A percentile compares a stretch with the other conserved stretches of the same genome.
phyloP scores from a whole-genome alignment of 1,284 basidiomycete genomes.

The Pseudozyma sp. region DNA sequence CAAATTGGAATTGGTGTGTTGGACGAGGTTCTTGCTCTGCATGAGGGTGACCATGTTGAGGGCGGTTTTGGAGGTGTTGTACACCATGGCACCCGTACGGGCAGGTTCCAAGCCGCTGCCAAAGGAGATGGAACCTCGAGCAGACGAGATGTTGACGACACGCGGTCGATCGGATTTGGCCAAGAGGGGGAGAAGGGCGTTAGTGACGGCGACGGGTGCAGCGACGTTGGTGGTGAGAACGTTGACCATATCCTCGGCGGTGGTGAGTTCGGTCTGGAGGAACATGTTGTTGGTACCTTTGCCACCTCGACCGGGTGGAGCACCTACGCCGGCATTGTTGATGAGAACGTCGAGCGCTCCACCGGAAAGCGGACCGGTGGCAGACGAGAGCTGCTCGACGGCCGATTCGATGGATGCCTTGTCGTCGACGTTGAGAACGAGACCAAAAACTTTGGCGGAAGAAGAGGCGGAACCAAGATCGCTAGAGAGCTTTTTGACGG shows the following conservation, averaged over 20 bases:
- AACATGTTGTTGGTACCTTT: conserved; percentile 26
- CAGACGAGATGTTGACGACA: conserved; percentile 28
- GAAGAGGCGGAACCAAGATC: not conserved
- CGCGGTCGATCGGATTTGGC: conserved; percentile 12
- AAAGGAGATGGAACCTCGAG: conserved; percentile 23
- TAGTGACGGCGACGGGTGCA: conserved; percentile 23
- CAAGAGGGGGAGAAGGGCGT: conserved; percentile 18
- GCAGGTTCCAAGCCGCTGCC: conserved; percentile 18
- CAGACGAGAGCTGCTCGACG: conserved; percentile 1
- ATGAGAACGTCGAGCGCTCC: conserved; percentile 29
- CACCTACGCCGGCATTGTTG: conserved; percentile 34
- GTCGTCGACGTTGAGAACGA: conserved; percentile 18
- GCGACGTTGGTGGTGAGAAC: conserved; percentile 27
- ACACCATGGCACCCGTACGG: conserved; percentile 36
- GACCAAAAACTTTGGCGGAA: not conserved
- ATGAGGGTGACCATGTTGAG: conserved; percentile 43
- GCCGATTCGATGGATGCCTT: conserved; percentile 12
- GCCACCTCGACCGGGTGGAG: conserved; percentile 18
- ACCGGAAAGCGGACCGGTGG: conserved; percentile 3
- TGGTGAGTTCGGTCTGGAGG: conserved; percentile 22
- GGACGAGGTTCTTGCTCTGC: conserved; percentile 29
- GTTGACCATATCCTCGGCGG: conserved; percentile 10
- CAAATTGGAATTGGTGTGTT: conserved; percentile 9
- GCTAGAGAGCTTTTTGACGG: not conserved
- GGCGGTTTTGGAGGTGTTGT: conserved; percentile 33